These are phyloP conservation scores for Cordia subcordata DNA, from an alignment of 257 asterid species.

Conservation along the genomic window DNA sequence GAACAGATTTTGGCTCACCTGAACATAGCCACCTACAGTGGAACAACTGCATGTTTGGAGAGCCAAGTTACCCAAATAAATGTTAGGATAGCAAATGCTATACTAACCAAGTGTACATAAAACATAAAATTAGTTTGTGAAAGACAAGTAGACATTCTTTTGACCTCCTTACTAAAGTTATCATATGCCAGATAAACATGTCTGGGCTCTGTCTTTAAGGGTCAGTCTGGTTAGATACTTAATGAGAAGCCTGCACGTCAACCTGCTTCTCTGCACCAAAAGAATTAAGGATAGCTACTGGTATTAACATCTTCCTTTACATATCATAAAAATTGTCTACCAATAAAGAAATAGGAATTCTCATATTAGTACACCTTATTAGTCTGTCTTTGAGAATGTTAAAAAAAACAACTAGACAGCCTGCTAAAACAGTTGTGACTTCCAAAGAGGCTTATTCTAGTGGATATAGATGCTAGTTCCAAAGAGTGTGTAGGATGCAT, in stretches of 20 bases:
- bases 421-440: background rate
- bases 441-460: background rate
- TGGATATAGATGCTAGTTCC: background rate
- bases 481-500: background rate
- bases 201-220: conserved; percentile 53
- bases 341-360: conserved; percentile 6
- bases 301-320: conserved; percentile 46
- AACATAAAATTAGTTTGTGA: conserved; percentile 2
- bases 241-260: conserved; percentile 65
- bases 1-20: conserved; percentile 55
- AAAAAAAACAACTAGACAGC: too few species aligned
- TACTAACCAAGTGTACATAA: conserved; percentile 5
- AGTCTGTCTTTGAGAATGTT: too few species aligned
- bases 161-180: conserved; percentile 40
- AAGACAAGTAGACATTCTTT: conserved; percentile 24
- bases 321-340: conserved; percentile 21
- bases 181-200: conserved; percentile 56
- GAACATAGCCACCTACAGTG: conserved; percentile 54
- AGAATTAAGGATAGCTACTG: conserved; percentile 80
- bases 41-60: conserved; percentile 79
- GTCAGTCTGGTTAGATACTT: conserved; percentile 60
- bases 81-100: too few species aligned
- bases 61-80: conserved; percentile 47
- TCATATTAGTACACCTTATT: background rate
- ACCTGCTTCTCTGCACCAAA: conserved; percentile 90